Percentiles rank a stretch among this genome's conserved stretches.
phyloP scores from a whole-genome alignment of 23 red algal species.

The Cyanidium caldarium region DNA sequence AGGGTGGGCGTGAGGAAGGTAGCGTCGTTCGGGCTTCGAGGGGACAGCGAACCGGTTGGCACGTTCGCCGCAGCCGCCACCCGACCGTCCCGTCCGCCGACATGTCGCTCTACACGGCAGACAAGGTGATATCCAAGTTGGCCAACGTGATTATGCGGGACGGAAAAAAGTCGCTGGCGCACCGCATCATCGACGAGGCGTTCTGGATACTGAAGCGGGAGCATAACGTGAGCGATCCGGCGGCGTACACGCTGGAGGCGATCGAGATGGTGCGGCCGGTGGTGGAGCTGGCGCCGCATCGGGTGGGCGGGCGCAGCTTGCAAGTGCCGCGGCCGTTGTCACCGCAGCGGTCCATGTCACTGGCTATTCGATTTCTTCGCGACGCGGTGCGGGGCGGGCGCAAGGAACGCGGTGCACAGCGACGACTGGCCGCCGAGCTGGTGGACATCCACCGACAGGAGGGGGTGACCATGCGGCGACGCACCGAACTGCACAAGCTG shows the following conservation, averaged over 20 bases:
- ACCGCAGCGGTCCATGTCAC: constrained; percentile 25
- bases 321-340: constrained; percentile 43
- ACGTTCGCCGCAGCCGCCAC: no score
- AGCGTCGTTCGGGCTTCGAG: no score
- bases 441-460: constrained; percentile 28
- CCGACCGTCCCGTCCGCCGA: no score
- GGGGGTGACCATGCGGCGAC: constrained; percentile 23
- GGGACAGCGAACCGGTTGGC: no score
- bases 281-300: constrained; percentile 29
- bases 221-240: constrained; percentile 17
- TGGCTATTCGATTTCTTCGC: constrained; percentile 45
- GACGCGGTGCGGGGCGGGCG: constrained; percentile 14
- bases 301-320: constrained; percentile 22
- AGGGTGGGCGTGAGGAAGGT: no score
- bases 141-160: constrained; percentile 51
- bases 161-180: constrained; percentile 37
- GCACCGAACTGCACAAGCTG: constrained; percentile 55
- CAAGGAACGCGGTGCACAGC: constrained; percentile 38
- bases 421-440: constrained; percentile 50
- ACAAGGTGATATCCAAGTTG: constrained; percentile 28
- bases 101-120: constrained; percentile 37
- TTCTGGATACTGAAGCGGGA: constrained; percentile 18
- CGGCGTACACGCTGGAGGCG: constrained; percentile 20
- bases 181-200: constrained; percentile 41
- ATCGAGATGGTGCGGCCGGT: constrained; percentile 39